phyloP scores from a whole-genome alignment of 805 yeast genomes.

The Komagataella mondaviorum region DNA sequence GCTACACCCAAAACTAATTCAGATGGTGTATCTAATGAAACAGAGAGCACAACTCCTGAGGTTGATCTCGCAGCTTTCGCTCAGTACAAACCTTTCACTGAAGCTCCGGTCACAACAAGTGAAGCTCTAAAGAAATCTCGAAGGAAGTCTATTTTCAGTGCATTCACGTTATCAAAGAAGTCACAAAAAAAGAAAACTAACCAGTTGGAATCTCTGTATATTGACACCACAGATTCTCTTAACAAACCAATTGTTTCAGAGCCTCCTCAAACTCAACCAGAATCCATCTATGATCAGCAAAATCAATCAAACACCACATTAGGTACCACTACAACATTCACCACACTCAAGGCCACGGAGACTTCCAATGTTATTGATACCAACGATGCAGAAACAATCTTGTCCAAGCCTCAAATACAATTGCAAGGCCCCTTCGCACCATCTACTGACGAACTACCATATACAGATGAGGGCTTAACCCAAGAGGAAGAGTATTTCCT shows the following conservation, averaged over 20 bases:
- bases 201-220: not conserved
- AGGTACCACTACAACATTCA: constrained; percentile 1
- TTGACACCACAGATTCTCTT: not conserved
- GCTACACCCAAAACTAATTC: not conserved
- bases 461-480: not conserved
- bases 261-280: not conserved
- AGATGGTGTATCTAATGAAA: not conserved
- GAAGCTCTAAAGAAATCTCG: constrained; percentile 4
- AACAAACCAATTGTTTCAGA: not conserved
- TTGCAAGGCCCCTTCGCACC: not conserved
- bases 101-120: not conserved
- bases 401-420: not conserved
- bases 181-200: not conserved
- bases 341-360: constrained; percentile 1
- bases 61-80: not conserved
- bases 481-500: not conserved
- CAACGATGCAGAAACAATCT: not conserved
- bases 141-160: constrained; percentile 14
- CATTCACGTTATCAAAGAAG: constrained; percentile 7
- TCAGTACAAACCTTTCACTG: not conserved
- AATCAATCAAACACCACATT: constrained; percentile 1
- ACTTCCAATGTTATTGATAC: not conserved
- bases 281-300: not conserved
- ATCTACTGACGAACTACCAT: not conserved
- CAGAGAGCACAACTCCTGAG: not conserved